Base-by-base conservation (phyloP, 306 rosid species). In the Aeschynomene evenia region DNA sequence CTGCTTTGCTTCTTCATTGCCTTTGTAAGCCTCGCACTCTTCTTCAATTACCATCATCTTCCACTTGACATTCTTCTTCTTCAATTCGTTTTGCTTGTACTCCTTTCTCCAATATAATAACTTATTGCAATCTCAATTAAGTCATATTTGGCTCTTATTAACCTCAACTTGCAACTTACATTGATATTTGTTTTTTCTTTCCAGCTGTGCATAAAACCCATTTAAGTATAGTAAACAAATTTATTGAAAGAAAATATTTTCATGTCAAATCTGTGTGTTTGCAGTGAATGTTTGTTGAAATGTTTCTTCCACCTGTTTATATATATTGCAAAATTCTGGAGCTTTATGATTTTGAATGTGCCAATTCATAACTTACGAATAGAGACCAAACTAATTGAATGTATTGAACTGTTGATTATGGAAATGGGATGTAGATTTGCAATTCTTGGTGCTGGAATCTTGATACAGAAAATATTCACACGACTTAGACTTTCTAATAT, bases 241-340 rank as follows among this genome's bases (percentile, higher is more conserved):
- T 33, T 54, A 42, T 19, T 20, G 19, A 74, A 40, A 72, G 12
- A 23, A 6, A 33, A 33, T 33, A 33, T 6, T 5, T 15, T 13
- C 12, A 0, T n/a, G 2, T 4, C 2, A 14, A 65, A 10, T 48
- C 7, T 43, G 15, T 15, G 59, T 19, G n/a, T 54, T 64, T 57
- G 14, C 42, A 0, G 1, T 4, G 23, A 31, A 21, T 74, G 78
- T 74, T 64, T 54, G 72, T 37, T 74, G 59, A 40, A 65, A 63
- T 65, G 67, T 29, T 63, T 63, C 64, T 39, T 37, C 2, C 3
- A 52, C 46, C 37, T 52, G 18, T 52, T 63, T 55, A 1, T 14
- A 0, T 63, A 16, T 15, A 62, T 34, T 24, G n/a, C 13, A 62
- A 34, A 12, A 12, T 70, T 70, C 0, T 67, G 28, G 67, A 37